A percentile compares a stretch with the other conserved stretches of the same genome.
phyloP scores from a whole-genome alignment of 2,329 filamentous ascomycete species.

The Periconia macrospinosa region DNA sequence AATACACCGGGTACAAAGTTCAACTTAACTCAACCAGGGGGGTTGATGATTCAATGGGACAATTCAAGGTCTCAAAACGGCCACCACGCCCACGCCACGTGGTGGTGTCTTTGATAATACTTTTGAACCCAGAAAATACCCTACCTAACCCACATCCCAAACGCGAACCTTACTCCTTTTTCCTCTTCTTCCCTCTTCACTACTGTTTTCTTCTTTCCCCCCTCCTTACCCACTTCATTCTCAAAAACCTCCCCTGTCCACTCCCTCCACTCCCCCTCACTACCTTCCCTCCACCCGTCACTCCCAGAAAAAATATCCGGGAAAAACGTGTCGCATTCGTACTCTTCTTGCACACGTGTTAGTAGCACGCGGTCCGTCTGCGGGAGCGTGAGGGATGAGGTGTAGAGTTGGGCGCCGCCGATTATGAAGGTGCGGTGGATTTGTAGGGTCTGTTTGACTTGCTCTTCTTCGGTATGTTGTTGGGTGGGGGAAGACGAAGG shows the following conservation, averaged over 20 bases:
- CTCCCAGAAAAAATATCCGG: conserved; percentile 54
- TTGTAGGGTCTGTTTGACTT: background rate
- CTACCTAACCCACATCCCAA: conserved; percentile 66
- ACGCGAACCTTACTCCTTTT: conserved; percentile 58
- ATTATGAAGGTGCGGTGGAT: conserved; percentile 71
- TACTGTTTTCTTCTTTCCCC: conserved; percentile 65
- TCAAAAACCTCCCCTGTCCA: conserved; percentile 74
- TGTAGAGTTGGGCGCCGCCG: conserved; percentile 86
- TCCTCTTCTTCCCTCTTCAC: conserved; percentile 60
- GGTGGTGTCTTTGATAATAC: too few species aligned
- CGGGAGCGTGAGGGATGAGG: conserved; percentile 62
- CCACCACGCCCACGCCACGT: too few species aligned
- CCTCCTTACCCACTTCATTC: conserved; percentile 55
- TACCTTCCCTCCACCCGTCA: conserved; percentile 57
- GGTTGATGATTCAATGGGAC: too few species aligned
- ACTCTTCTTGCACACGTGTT: conserved; percentile 69
- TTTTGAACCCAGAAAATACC: too few species aligned
- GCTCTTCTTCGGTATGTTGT: background rate
- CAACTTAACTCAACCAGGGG: too few species aligned
- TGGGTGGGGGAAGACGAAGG: background rate
- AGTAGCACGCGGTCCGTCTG: conserved; percentile 67
- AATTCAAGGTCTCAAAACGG: too few species aligned
- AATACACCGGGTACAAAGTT: too few species aligned
- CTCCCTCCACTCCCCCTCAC: conserved; percentile 56
- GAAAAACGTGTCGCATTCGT: conserved; percentile 77